Evolutionary conservation across 371 early-diverging fungal genomes (phyloP).

Genomic region (Rhizopus stolonifer): DNA sequence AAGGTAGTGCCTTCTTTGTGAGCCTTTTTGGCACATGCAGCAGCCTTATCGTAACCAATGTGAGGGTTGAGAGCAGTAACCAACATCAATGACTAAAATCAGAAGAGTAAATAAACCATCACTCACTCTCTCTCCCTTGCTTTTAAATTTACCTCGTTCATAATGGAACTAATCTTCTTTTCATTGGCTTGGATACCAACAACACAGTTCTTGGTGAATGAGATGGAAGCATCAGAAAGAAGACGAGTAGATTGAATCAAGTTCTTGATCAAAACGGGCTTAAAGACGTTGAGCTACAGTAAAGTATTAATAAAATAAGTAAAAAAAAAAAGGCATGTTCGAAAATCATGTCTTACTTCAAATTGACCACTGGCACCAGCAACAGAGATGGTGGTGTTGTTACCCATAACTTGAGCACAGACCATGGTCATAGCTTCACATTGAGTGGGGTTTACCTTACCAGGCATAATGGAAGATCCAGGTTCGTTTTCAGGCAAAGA

Average conservation of each 20-base stretch:
- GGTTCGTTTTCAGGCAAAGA: conserved; percentile 90
- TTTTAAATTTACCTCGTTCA: conserved; percentile 53
- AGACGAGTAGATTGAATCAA: conserved; percentile 79
- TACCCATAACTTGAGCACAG: conserved; percentile 89
- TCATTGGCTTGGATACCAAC: conserved; percentile 81
- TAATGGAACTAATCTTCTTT: conserved; percentile 67
- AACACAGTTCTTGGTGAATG: conserved; percentile 86
- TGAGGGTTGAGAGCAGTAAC: conserved; percentile 88
- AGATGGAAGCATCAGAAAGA: conserved; percentile 72
- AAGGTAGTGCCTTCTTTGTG: conserved; percentile 83
- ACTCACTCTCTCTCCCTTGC: too few species aligned
- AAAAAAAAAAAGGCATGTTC: too few species aligned
- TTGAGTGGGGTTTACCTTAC: conserved; percentile 93
- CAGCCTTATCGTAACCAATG: conserved; percentile 85
- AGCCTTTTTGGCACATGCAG: conserved; percentile 83
- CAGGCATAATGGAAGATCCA: conserved; percentile 92
- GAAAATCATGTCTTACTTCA: conserved; percentile 64
- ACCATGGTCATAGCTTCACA: conserved; percentile 95
- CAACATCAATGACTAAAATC: conserved; percentile 68
- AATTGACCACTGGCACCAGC: conserved; percentile 90
- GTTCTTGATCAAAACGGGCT: conserved; percentile 89
- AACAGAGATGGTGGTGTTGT: conserved; percentile 78
- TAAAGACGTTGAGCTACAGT: conserved; percentile 88
- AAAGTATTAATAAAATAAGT: too few species aligned
- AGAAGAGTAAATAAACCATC: conserved; percentile 18